phyloP scores from a whole-genome alignment of 139 green algal genomes.

The Zygnema circumcarinatum region DNA sequence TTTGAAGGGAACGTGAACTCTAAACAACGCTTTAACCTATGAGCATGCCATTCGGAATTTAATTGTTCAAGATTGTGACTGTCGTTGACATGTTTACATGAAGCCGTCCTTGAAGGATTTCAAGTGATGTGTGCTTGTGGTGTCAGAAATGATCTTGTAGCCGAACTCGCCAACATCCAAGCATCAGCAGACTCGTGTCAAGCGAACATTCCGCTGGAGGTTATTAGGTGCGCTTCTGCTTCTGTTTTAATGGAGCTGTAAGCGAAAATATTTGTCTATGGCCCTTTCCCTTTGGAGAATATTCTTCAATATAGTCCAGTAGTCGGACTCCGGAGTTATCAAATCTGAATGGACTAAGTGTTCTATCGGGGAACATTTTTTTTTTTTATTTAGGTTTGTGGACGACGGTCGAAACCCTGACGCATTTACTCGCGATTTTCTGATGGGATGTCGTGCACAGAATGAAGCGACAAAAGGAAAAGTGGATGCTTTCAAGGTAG shows the following conservation, averaged over 20 bases:
- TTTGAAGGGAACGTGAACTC: too few species aligned
- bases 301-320: too few species aligned
- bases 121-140: too few species aligned
- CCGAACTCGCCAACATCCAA: conserved; percentile 16
- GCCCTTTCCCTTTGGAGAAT: neutral
- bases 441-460: conserved; percentile 13
- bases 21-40: too few species aligned
- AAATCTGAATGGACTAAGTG: too few species aligned
- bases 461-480: conserved; percentile 52
- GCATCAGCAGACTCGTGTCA: conserved; percentile 16
- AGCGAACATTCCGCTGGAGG: conserved; percentile 34
- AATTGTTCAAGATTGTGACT: too few species aligned
- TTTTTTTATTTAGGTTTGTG: conserved; percentile 38
- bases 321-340: too few species aligned
- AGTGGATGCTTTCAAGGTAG: conserved; percentile 51
- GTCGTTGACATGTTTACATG: too few species aligned
- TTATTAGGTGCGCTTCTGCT: conserved; percentile 37
- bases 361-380: too few species aligned
- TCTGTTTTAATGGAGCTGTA: neutral
- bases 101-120: too few species aligned
- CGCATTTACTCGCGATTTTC: conserved; percentile 28
- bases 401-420: conserved; percentile 52
- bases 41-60: too few species aligned
- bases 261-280: neutral
- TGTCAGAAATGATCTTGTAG: conserved; percentile 40